These are phyloP conservation scores for Lyophyllum shimeji DNA, from an alignment of 768 basidiomycete genomes.

Conservation along the genomic window DNA sequence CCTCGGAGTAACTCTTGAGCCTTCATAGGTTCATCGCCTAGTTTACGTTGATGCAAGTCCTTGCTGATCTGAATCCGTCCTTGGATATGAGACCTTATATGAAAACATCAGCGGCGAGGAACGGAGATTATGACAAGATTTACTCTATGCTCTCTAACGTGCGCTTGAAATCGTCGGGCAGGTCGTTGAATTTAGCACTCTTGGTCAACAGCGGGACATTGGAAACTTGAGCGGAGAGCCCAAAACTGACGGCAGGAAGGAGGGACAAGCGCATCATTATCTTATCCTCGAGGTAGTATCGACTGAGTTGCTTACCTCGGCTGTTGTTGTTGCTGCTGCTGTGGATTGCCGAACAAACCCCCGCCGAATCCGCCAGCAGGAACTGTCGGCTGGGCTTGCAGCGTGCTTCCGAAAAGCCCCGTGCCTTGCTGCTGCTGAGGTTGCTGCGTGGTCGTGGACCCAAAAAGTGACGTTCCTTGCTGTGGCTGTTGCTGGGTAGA, in stretches of 20 bases:
- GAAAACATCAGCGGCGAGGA: neutral
- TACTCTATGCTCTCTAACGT: constrained; percentile 74
- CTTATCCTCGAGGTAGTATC: neutral
- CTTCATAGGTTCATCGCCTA: constrained; percentile 73
- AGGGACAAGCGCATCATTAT: neutral
- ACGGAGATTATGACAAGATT: constrained; percentile 18
- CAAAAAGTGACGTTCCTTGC: constrained; percentile 14
- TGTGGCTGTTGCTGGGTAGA: constrained; percentile 14
- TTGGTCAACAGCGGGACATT: constrained; percentile 45
- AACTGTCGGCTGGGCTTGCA: constrained; percentile 32
- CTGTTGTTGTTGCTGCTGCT: constrained; percentile 30
- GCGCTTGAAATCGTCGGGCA: constrained; percentile 67
- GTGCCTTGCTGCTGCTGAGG: constrained; percentile 24
- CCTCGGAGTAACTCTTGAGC: constrained; percentile 67
- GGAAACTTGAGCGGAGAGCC: constrained; percentile 17
- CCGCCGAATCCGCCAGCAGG: constrained; percentile 28
- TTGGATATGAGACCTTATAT: constrained; percentile 63
- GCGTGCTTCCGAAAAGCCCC: constrained; percentile 23
- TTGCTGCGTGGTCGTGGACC: constrained; percentile 13
- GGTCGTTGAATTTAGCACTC: constrained; percentile 79
- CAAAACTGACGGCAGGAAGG: neutral
- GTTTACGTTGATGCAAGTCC: constrained; percentile 72
- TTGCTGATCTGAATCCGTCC: constrained; percentile 79
- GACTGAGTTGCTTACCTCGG: constrained; percentile 22
- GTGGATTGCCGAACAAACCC: constrained; percentile 33